phyloP scores from a whole-genome alignment of 2,329 filamentous ascomycete species.

The Penicillium sclerotiorum region DNA sequence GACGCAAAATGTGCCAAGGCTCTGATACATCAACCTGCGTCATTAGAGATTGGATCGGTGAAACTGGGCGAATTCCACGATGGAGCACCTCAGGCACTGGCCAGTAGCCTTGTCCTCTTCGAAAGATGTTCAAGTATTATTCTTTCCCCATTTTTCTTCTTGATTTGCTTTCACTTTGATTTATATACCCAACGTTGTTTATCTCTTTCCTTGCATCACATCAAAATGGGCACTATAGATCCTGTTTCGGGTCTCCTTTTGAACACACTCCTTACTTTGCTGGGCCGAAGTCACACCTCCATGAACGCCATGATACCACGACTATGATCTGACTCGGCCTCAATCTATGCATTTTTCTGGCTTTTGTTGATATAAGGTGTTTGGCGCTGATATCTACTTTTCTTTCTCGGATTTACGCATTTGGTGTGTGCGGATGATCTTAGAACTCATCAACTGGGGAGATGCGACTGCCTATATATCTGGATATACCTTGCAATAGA shows the following conservation, averaged over 20 bases:
- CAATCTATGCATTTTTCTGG: neutral
- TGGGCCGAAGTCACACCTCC: neutral
- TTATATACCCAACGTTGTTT: conserved; percentile 10
- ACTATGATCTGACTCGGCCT: conserved; percentile 2
- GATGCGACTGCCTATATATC: neutral
- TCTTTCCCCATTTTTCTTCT: neutral
- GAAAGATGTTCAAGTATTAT: too few relatives aligned
- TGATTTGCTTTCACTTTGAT: neutral
- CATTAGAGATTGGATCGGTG: conserved; percentile 56
- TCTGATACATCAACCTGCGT: conserved; percentile 51
- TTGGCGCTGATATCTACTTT: neutral
- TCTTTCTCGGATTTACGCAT: neutral
- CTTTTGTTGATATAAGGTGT: neutral
- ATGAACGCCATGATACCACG: conserved; percentile 15
- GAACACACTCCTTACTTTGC: neutral
- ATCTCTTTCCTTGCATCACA: conserved; percentile 13
- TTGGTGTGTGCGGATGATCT: neutral
- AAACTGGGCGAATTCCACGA: conserved; percentile 38
- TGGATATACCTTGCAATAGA: neutral
- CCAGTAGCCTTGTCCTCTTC: too few relatives aligned
- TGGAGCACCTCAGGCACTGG: conserved; percentile 44
- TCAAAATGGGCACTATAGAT: conserved; percentile 12
- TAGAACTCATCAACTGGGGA: neutral
- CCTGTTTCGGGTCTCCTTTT: neutral
- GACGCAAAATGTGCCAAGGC: conserved; percentile 72